A percentile compares a stretch with the other conserved stretches of the same genome.
Conservation (phyloP, 768 basidiomycete genomes). For the Boletus tomentosulus region DNA sequence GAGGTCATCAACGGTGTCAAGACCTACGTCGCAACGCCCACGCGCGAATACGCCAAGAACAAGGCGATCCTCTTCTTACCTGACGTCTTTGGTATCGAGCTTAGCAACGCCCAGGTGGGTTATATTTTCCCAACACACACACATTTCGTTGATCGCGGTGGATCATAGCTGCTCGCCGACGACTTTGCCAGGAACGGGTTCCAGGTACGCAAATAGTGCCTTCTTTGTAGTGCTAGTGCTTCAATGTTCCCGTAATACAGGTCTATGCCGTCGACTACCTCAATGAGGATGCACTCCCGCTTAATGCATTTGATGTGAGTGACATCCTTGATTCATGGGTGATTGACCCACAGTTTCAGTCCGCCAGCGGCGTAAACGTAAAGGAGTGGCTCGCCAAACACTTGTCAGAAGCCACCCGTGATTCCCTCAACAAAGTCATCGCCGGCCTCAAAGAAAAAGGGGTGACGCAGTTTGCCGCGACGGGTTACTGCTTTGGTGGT, state of each 20-base stretch:
- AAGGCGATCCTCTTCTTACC: too few species aligned
- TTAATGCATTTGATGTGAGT: slow-evolving; percentile 13
- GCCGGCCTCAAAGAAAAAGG: too few species aligned
- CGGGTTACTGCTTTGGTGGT: too few species aligned
- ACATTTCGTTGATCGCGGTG: not conserved
- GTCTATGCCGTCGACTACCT: slow-evolving; percentile 27
- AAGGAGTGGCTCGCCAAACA: too few species aligned
- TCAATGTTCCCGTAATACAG: not conserved
- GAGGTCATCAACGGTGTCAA: too few species aligned
- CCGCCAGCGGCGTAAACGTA: slow-evolving; percentile 14
- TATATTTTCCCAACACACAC: not conserved
- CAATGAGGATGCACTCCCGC: slow-evolving; percentile 24
- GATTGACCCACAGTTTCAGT: not conserved
- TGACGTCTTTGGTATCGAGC: slow-evolving; percentile 49
- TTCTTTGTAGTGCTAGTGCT: not conserved
- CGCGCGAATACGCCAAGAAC: too few species aligned
- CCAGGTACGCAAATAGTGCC: slow-evolving; percentile 16
- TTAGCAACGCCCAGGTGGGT: slow-evolving; percentile 44
- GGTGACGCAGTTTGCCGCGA: too few species aligned
- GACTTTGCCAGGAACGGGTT: slow-evolving; percentile 41
- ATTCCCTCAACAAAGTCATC: too few species aligned
- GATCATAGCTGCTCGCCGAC: slow-evolving; percentile 39
- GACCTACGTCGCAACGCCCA: too few species aligned
- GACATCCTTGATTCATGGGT: not conserved
- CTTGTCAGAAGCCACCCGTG: too few species aligned